phyloP scores from a whole-genome alignment of 805 yeast species.

The Saccharomycopsis fodiens region DNA sequence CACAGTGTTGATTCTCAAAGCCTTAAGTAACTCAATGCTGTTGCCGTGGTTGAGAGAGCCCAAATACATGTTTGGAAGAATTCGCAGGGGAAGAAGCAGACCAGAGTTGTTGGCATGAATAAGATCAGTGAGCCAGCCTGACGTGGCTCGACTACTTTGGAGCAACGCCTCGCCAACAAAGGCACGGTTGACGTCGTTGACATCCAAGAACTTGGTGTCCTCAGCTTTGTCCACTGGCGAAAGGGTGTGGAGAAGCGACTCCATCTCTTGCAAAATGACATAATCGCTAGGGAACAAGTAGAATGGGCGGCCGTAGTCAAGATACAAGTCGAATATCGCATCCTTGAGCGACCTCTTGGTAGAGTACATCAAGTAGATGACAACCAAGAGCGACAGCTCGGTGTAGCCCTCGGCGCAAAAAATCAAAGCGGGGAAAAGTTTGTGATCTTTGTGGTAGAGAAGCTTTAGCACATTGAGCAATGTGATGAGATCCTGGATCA shows the following conservation, averaged over 20 bases:
- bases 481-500: conserved; percentile 52
- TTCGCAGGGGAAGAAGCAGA: conserved; percentile 61
- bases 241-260: conserved; percentile 47
- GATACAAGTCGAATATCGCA: conserved; percentile 59
- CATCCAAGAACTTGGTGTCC: background rate
- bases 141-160: conserved; percentile 23
- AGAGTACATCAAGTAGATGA: conserved; percentile 66
- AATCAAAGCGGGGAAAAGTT: conserved; percentile 42
- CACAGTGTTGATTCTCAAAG: conserved; percentile 63
- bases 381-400: conserved; percentile 70
- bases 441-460: conserved; percentile 38
- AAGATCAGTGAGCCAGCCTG: conserved; percentile 25
- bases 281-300: conserved; percentile 78
- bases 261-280: conserved; percentile 54
- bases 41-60: conserved; percentile 84
- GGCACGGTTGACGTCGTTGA: conserved; percentile 24
- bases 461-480: conserved; percentile 66
- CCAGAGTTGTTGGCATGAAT: conserved; percentile 1
- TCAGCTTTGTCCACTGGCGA: conserved; percentile 39
- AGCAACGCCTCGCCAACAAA: conserved; percentile 32
- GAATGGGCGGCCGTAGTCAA: conserved; percentile 64
- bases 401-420: conserved; percentile 91
- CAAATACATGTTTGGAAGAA: conserved; percentile 74
- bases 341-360: conserved; percentile 53
- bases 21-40: conserved; percentile 50